Evolutionary conservation across 1,284 basidiomycete species (phyloP), one percentile per base, ranked within the genome.

Genomic region (Sanguinoderma infundibulare): DNA sequence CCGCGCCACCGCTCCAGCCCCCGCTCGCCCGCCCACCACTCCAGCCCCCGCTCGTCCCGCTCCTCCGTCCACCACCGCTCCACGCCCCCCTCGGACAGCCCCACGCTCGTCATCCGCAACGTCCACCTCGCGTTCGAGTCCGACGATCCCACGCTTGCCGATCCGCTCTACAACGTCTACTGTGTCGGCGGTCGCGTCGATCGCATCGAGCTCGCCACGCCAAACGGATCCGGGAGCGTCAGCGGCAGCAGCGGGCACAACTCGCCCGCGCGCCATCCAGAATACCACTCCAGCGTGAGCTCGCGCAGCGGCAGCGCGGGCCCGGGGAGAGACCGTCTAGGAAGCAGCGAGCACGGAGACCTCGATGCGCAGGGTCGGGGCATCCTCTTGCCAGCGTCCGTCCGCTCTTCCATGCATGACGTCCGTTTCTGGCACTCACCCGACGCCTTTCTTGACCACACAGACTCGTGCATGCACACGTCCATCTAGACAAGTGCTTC

Each of bases 401-500:
- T 77, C 39, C 40, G 28, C 46, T 51, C 44, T 34, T 54, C n/a
- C 50, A 26, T n/a, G 4, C 49, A 24, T 36, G 51, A 30, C 26
- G 62, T n/a, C 51, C 44, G 44, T 49, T 58, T 55, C 61, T 47
- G 49, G 60, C 47, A 47, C 65, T 61, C 55, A 24, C 46, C 34
- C 60, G 51, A 40, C 38, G 52, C 10, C 28, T 39, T n/a, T 35
- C 17, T 47, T 15, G 30, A 14, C 32, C 42, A 24, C 38, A 61
- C 67, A 87, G 85, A 52, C 71, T 87, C 51, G 87, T 85, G 67
- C 87, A 88, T 73, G 79, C 85, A 24, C 85, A 87, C 67, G 83
- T 89, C 64, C 86, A 88, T 71, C 78, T 88, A 17, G 87, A 89
- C 76, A 87, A 89, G 72, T 87, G 85, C 71, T 87, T 86, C 71